phyloP scores from a whole-genome alignment of 1,139 yeast species.

The Sugiyamaella novakii region DNA sequence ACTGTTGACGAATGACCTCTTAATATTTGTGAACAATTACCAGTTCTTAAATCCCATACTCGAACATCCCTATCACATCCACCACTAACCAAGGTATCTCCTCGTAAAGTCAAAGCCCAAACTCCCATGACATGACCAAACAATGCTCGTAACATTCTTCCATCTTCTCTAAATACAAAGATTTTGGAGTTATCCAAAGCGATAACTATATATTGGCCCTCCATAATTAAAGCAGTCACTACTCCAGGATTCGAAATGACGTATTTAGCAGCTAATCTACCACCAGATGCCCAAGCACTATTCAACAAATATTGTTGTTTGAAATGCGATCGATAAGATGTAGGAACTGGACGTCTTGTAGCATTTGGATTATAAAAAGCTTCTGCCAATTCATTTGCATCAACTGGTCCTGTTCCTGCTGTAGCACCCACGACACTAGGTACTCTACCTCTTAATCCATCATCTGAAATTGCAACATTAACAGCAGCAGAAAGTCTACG shows the following conservation, averaged over 20 bases:
- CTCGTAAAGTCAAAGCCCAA: slow-evolving; percentile 88
- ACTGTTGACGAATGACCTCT: slow-evolving; percentile 95
- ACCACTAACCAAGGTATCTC: slow-evolving; percentile 80
- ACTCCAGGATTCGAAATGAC: slow-evolving; percentile 41
- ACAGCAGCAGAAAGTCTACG: slow-evolving; percentile 45
- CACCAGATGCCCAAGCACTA: slow-evolving; percentile 48
- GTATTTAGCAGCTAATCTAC: slow-evolving; percentile 44
- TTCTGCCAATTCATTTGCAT: slow-evolving; percentile 34
- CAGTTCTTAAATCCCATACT: slow-evolving; percentile 82
- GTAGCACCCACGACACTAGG: slow-evolving; percentile 24
- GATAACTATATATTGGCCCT: slow-evolving; percentile 44
- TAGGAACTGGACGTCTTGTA: slow-evolving; percentile 40
- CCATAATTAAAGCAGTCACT: slow-evolving; percentile 45
- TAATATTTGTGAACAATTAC: slow-evolving; percentile 73
- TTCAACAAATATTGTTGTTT: slow-evolving; percentile 47
- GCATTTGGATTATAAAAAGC: slow-evolving; percentile 43
- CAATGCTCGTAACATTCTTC: slow-evolving; percentile 65
- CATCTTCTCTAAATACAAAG: slow-evolving; percentile 56
- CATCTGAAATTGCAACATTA: slow-evolving; percentile 25
- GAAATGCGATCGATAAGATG: slow-evolving; percentile 46
- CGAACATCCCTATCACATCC: slow-evolving; percentile 89
- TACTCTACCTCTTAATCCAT: slow-evolving; percentile 24
- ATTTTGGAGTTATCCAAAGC: slow-evolving; percentile 49
- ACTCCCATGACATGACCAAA: slow-evolving; percentile 96
- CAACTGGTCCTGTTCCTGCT: background rate